Evolutionary conservation across 2,329 filamentous ascomycete species (phyloP).

Genomic region (Teratosphaeria viscida): DNA sequence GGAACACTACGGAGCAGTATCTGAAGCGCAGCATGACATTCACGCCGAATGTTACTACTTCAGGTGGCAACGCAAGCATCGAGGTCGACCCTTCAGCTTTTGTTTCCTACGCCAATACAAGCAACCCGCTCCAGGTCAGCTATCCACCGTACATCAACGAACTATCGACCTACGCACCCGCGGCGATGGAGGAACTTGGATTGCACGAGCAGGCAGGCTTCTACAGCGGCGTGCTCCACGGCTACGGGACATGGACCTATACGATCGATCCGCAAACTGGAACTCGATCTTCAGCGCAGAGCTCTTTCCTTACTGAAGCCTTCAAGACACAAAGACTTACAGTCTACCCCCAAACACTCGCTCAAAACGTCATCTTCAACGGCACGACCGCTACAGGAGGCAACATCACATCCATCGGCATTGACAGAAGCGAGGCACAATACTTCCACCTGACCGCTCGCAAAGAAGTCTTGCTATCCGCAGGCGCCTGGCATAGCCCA

Average conservation of each 20-base stretch:
- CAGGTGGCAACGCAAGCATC: conserved; percentile 16
- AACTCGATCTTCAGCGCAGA: neutral
- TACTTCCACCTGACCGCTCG: neutral
- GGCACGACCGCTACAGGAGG: neutral
- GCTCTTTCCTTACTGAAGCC: neutral
- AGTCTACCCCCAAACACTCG: neutral
- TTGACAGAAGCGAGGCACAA: neutral
- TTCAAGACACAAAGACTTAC: neutral
- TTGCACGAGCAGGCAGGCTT: conserved; percentile 14
- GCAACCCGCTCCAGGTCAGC: conserved; percentile 24
- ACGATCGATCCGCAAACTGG: neutral
- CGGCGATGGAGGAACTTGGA: neutral
- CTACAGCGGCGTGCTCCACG: conserved; percentile 15
- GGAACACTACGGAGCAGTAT: conserved; percentile 18
- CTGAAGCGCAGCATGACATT: conserved; percentile 16
- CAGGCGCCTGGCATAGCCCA: conserved; percentile 33
- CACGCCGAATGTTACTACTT: conserved; percentile 8
- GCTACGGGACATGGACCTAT: conserved; percentile 4
- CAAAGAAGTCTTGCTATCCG: conserved; percentile 34
- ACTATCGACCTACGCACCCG: neutral
- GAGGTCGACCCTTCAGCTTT: conserved; percentile 11
- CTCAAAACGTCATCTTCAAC: conserved; percentile 23
- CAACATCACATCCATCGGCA: neutral
- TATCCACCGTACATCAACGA: conserved; percentile 13
- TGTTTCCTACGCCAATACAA: conserved; percentile 4